These are phyloP conservation scores for Mycotypha africana DNA, from an alignment of 371 early-diverging fungal genomes.

Conservation along the genomic window DNA sequence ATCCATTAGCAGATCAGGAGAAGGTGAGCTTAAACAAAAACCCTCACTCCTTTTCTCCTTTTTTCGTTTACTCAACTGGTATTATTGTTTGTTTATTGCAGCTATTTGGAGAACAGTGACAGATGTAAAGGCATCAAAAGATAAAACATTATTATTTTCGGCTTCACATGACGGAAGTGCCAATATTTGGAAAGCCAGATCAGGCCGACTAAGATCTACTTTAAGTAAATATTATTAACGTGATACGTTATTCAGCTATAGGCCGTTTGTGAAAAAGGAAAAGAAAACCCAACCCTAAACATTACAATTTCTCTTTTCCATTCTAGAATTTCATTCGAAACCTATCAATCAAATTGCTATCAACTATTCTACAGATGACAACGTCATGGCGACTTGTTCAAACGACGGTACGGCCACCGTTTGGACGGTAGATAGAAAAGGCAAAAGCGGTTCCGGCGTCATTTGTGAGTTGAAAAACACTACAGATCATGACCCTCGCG, in stretches of 20 bases:
- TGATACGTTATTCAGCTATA: too few relatives aligned
- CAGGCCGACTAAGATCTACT: conserved; percentile 23
- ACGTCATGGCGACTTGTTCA: conserved; percentile 29
- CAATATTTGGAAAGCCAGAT: conserved; percentile 23
- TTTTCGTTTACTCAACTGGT: too few relatives aligned
- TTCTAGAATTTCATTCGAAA: conserved; percentile 14
- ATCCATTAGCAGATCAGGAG: conserved; percentile 6
- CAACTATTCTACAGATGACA: conserved; percentile 9
- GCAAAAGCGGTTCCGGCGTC: conserved; percentile 22
- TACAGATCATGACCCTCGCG: conserved; percentile 9
- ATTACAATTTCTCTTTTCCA: background rate
- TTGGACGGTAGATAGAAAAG: conserved; percentile 23
- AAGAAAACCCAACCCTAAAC: too few relatives aligned
- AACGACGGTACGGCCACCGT: conserved; percentile 33
- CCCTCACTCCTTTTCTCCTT: too few relatives aligned
- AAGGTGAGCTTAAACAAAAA: too few relatives aligned
- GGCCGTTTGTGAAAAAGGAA: conserved; percentile 1
- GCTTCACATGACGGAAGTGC: conserved; percentile 27
- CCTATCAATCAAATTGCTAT: conserved; percentile 22
- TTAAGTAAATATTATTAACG: conserved; percentile 22
- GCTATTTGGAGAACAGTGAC: conserved; percentile 37
- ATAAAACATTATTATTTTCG: conserved; percentile 24
- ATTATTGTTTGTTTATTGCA: too few relatives aligned
- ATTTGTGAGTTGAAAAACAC: conserved; percentile 17
- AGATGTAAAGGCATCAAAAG: conserved; percentile 29